A percentile compares a stretch with the other conserved stretches of the same genome.
Evolutionary conservation across 1,284 basidiomycete genomes (phyloP).

Genomic region (Cryptococcus sp.): DNA sequence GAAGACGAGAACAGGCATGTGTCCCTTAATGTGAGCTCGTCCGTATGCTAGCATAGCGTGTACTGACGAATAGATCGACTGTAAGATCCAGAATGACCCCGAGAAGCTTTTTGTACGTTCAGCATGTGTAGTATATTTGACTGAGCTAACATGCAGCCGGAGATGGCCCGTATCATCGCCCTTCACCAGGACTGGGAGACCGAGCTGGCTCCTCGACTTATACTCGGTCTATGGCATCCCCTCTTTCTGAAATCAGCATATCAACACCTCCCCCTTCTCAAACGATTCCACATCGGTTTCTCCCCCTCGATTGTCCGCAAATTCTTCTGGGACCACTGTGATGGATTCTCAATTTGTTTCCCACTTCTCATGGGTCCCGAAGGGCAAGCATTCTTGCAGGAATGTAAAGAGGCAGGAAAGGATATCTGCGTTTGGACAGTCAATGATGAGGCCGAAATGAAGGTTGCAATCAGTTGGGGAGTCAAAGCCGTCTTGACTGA

Average conservation of each 20-base stretch:
- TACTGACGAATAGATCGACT: conserved; percentile 58
- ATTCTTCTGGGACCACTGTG: conserved; percentile 90
- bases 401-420: conserved; percentile 79
- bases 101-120: conserved; percentile 66
- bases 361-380: conserved; percentile 65
- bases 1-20: conserved; percentile 72
- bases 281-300: conserved; percentile 80
- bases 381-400: conserved; percentile 63
- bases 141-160: conserved; percentile 42
- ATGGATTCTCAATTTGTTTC: conserved; percentile 86
- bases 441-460: conserved; percentile 87
- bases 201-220: conserved; percentile 76
- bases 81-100: conserved; percentile 91
- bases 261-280: conserved; percentile 65
- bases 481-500: conserved; percentile 91
- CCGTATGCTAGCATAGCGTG: background rate
- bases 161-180: conserved; percentile 75
- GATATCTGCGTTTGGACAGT: conserved; percentile 95
- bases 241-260: conserved; percentile 78
- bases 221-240: conserved; percentile 88
- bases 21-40: conserved; percentile 61
- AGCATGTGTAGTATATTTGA: background rate
- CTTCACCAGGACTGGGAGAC: conserved; percentile 72
- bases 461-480: conserved; percentile 84
- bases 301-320: conserved; percentile 64